Base-by-base conservation (phyloP, 2,329 filamentous ascomycete species). In the Cytospora piceicola region DNA sequence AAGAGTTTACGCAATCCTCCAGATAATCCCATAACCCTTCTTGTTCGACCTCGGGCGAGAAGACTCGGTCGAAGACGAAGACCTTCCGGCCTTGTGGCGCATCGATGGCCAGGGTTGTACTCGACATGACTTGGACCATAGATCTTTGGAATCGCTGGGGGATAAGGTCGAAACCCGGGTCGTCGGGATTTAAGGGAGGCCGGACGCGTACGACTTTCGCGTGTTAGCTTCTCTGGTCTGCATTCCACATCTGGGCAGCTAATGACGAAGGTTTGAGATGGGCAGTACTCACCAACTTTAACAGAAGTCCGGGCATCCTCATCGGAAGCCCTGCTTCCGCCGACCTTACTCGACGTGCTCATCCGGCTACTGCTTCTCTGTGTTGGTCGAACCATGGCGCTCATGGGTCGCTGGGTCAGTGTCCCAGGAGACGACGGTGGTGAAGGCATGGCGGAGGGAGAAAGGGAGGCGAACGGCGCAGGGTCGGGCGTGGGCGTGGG, bases 1-100 rank as follows among this genome's bases (percentile, higher is more conserved):
- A 99, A 2, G 94, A 92, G 72, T 84, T 88, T 71, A 98, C 91
- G 72, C 93, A 96, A 71, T 99, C 95, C 68, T 88, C 88, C 58
- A 99, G 82, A 73, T 99, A 99, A 56, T 97, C 91, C 92, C 94
- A 99, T 56, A 99, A 81, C 56, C 94, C 94, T 70, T 95, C 91
- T 76, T 99, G 95, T 67, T 87, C 85, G 9, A 93, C 84, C 2
- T 95, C 90, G 72, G 94, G 88, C 36, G 88, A 85, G 74, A 99
- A 99, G 6, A 99, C 94, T 68, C 93, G 90, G 78, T 99, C 95
- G 75, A 99, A 99, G 24, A 98, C 90, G 75, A 99, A 99, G 4
- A 97, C 84, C 76, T 98, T 98, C 74, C 91, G 91, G 58, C 94
- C 95, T 74, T 97, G 93, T 0, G 93, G 90, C 2, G 94, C 91